Percentiles rank a stretch among this genome's conserved stretches.
phyloP scores from a whole-genome alignment of 2,329 filamentous ascomycete species.

The Blastomyces gilchristii region DNA sequence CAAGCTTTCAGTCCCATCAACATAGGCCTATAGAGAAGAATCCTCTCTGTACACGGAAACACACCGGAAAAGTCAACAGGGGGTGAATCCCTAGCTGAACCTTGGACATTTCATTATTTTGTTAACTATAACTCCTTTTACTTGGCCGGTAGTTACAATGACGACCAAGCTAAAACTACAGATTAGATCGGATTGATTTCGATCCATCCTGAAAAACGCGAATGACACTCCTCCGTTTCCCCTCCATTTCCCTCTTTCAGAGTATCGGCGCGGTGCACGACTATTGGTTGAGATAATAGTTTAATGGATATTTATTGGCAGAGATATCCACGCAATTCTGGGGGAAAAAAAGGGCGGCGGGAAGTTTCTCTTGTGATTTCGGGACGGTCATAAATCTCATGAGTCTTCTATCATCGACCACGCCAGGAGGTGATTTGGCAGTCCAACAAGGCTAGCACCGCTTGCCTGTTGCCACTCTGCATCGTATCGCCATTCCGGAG shows the following conservation, averaged over 20 bases:
- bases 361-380: background rate
- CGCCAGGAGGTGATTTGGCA: background rate
- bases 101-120: background rate
- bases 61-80: background rate
- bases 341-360: background rate
- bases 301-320: background rate
- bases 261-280: background rate
- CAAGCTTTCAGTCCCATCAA: background rate
- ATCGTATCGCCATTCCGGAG: background rate
- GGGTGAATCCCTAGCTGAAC: background rate
- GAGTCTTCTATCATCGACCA: background rate
- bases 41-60: background rate
- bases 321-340: background rate
- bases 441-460: background rate
- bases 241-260: background rate
- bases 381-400: background rate
- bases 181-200: background rate
- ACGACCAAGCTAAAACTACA: too few relatives aligned
- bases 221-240: background rate
- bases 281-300: background rate
- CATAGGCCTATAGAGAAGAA: background rate
- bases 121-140: background rate
- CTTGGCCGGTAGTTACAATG: too few relatives aligned
- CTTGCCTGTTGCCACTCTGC: background rate
- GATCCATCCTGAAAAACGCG: background rate